Conservation (phyloP, 2,329 filamentous ascomycete species). For the Curvularia sp. region DNA sequence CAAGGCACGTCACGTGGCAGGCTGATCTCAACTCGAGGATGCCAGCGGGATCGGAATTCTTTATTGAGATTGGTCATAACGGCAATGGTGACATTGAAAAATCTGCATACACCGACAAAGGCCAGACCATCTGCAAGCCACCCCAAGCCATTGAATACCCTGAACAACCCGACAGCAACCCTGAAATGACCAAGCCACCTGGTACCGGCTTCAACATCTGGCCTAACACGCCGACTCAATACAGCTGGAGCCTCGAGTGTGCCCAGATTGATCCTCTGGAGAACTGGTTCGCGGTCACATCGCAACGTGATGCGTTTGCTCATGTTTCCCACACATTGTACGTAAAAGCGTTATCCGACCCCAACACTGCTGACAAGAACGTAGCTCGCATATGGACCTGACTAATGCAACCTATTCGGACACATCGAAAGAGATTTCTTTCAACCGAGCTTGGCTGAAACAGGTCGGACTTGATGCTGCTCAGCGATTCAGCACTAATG, state of each 20-base stretch:
- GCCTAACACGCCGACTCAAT: slow-evolving; percentile 53
- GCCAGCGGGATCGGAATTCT: slow-evolving; percentile 47
- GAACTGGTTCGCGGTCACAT: slow-evolving; percentile 61
- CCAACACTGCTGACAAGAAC: slow-evolving; percentile 11
- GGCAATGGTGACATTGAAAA: slow-evolving; percentile 50
- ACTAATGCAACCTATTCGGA: slow-evolving; percentile 68
- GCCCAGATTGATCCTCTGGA: slow-evolving; percentile 59
- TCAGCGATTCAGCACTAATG: slow-evolving; percentile 59
- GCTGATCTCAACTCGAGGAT: slow-evolving; percentile 40
- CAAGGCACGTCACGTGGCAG: slow-evolving; percentile 42
- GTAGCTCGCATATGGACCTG: slow-evolving; percentile 61
- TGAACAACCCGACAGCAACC: slow-evolving; percentile 50
- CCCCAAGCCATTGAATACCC: slow-evolving; percentile 49
- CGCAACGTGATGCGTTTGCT: slow-evolving; percentile 62
- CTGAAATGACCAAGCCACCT: slow-evolving; percentile 56
- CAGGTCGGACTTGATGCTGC: slow-evolving; percentile 60
- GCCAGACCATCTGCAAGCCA: slow-evolving; percentile 40
- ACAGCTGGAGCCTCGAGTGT: slow-evolving; percentile 60
- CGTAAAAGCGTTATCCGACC: slow-evolving; percentile 5
- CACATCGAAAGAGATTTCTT: slow-evolving; percentile 64
- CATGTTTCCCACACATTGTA: slow-evolving; percentile 69
- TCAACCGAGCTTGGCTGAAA: slow-evolving; percentile 66
- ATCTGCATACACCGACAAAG: slow-evolving; percentile 36
- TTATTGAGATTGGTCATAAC: slow-evolving; percentile 50
- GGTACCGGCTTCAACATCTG: slow-evolving; percentile 51